A percentile compares a stretch with the other conserved stretches of the same genome.
Evolutionary conservation across 805 yeast species (phyloP).

Genomic region (Wickerhamomyces bisporus): DNA sequence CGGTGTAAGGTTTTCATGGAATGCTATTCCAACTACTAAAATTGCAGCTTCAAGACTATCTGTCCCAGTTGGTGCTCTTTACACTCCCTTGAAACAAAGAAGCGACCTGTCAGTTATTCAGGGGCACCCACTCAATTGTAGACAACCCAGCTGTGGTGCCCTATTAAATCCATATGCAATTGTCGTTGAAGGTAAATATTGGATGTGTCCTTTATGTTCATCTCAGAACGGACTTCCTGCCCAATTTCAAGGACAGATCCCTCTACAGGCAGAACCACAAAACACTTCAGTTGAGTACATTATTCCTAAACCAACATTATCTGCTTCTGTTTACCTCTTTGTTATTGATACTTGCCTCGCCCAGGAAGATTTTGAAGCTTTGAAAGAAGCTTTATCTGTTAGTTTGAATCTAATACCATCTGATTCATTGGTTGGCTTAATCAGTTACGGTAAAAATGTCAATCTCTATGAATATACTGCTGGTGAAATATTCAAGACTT

Average conservation of each 20-base stretch:
- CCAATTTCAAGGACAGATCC: constrained; percentile 24
- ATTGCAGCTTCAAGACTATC: constrained; percentile 46
- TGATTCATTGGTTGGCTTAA: constrained; percentile 49
- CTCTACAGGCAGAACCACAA: constrained; percentile 11
- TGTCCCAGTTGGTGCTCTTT: constrained; percentile 52
- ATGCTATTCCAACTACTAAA: constrained; percentile 49
- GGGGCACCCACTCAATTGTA: constrained; percentile 43
- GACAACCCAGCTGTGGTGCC: constrained; percentile 41
- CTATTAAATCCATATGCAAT: constrained; percentile 47
- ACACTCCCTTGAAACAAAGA: constrained; percentile 52
- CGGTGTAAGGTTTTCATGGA: constrained; percentile 63
- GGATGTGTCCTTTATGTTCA: constrained; percentile 58
- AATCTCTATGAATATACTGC: constrained; percentile 48
- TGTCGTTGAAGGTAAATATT: constrained; percentile 28
- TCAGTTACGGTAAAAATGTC: constrained; percentile 57
- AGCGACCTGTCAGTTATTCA: constrained; percentile 32
- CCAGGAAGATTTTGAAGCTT: constrained; percentile 43
- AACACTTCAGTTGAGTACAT: constrained; percentile 48
- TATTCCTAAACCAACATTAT: constrained; percentile 21
- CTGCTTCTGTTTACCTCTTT: constrained; percentile 41
- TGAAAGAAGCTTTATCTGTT: constrained; percentile 44
- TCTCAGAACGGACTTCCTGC: constrained; percentile 39
- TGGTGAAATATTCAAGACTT: constrained; percentile 28
- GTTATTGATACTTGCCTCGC: constrained; percentile 55
- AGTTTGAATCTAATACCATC: constrained; percentile 48